These are phyloP conservation scores for Botrytis fabae DNA, from an alignment of 2,329 filamentous ascomycete genomes.

Conservation along the genomic window DNA sequence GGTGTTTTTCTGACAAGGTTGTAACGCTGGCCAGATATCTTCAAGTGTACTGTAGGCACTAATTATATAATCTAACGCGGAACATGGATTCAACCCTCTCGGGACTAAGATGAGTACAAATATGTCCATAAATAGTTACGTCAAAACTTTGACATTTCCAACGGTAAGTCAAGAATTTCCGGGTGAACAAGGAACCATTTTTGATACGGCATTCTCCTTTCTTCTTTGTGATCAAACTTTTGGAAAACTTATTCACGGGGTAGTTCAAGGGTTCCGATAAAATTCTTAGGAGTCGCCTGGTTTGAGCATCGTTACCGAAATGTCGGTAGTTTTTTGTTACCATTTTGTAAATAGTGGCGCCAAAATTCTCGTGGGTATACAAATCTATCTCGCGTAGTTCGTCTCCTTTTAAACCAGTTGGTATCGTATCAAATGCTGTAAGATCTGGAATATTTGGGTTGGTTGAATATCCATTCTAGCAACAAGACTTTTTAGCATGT, in stretches of 20 bases:
- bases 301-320: not conserved
- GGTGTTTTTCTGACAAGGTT: not conserved
- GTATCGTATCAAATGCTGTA: not conserved
- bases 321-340: not conserved
- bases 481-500: not conserved
- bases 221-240: not conserved
- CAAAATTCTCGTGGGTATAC: not conserved
- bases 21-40: not conserved
- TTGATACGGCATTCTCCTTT: not conserved
- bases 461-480: not conserved
- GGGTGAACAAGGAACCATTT: not conserved
- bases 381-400: fast-evolving
- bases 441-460: not conserved
- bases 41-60: not conserved
- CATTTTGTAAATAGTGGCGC: not conserved
- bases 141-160: not conserved
- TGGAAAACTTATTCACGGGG: not conserved
- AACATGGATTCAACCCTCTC: not conserved
- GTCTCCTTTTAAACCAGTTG: not conserved
- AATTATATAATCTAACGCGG: not conserved
- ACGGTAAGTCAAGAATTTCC: not conserved
- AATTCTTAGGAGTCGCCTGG: not conserved
- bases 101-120: not conserved
- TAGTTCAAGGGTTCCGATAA: not conserved
- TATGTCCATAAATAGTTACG: not conserved